Evolutionary conservation across 2,329 filamentous ascomycete genomes (phyloP), one percentile per base, ranked within the genome.

Genomic region (Claviceps maximensis): DNA sequence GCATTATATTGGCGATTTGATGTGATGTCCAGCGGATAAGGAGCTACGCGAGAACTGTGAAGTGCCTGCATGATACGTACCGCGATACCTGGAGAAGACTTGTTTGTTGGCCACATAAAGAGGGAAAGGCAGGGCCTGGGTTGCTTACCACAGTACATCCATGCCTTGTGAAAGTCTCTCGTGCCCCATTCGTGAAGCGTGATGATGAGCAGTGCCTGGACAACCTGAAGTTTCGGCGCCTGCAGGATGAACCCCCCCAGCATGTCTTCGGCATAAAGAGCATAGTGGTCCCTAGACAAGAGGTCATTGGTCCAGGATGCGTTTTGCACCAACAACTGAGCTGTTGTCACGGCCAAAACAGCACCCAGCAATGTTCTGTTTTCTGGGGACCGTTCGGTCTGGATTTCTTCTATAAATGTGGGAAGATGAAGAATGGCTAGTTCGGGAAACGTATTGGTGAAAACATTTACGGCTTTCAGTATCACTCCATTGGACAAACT

Each of bases 121-220:
- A 21, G 12, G n/a, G 27, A 19, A 41, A 41, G 10, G 1, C 10
- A 41, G 7, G 19, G 9, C 27, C 1, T 0, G 6, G 3, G 4
- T 13, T 44, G 29, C 57, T 53, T 41, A 64, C 64, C 69, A 38
- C 64, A 69, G 40, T 70, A 67, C 55, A 73, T 68, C 70, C 71
- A 74, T 0, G 71, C 70, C 41, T 67, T 69, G 49, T 72, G 69
- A 15, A 69, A 69, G 27, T 71, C 64, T 8, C 71, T 62, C 0
- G 64, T 63, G 0, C 70, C 70, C 70, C 71, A 74, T 60, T 73
- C 71, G 21, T 71, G 66, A 0, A 71, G 57, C 0, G 68, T 65
- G 21, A 72, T 57, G 2, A 71, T 64, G 0, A 73, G 61, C n/a
- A 72, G 57, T 0, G 68, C 60, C 54, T 73, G 70, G 0, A 71